Evolutionary conservation across 2,329 filamentous ascomycete species (phyloP), one percentile per base, ranked within the genome.

Genomic region (Diaporthe citri): DNA sequence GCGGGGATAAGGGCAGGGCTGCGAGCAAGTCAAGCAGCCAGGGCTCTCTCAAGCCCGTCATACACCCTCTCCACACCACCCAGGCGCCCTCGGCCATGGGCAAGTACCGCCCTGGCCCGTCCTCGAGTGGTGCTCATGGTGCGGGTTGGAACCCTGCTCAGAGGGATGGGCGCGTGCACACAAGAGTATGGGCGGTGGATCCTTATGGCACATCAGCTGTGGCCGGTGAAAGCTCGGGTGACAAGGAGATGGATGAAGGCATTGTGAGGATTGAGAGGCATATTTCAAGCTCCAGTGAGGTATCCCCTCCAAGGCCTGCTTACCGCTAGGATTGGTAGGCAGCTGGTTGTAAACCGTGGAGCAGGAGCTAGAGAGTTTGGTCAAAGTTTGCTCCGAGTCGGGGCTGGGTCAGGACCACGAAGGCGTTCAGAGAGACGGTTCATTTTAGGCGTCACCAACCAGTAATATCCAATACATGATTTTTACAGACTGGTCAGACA

Each of bases 251-350:
- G 41, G 34, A 46, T 39, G 28, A 55, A 1, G 71, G 74, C 17
- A 12, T 59, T 15, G 72, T 76, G 31, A 74, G 51, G 56, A 25
- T 76, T 20, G 59, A 67, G 34, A 39, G n/a, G 36, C 66, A 55
- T 28, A 71, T 76, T n/a, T 71, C 66, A 20, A 74, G 64, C 48
- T 55, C 36, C 28, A 34, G n/a, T 3, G 46, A 57, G 28, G 34
- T 36, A 20, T 71, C 39, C 39, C 31, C 20, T 57, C 41, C 43
- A 3, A 4, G 66, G 22, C 52, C 56, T 12, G 48, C 12, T 62
- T 46, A 60, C 20, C 25, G 22, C 13, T 60, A 73, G 60, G 60
- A 52, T 15, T 17, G 10, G 46, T 57, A 25, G 25, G 17, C 25
- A 51, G 13, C 17, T 41, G 22, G 25, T 22, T 34, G 34, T 9